Base-by-base conservation (phyloP, 1,284 basidiomycete genomes). In the Phellinidium pouzarii region DNA sequence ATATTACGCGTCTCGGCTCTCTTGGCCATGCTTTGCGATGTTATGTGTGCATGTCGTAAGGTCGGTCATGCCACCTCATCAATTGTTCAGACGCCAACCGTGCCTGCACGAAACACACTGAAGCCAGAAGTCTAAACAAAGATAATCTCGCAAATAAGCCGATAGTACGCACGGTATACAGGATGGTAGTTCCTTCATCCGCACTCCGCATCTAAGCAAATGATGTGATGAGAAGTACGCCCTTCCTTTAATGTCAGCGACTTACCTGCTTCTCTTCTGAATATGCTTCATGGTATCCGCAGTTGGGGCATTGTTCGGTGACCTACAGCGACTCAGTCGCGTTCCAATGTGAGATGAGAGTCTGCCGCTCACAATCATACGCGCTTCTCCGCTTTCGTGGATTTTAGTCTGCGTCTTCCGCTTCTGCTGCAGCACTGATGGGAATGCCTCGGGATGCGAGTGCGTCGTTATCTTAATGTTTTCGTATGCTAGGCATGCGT, bases 381-480 rank as follows among this genome's bases (percentile, higher is more conserved):
- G 79, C 36, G 81, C 78, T 56, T 89, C 87, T 20, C 82, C 84
- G 34, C 79, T 78, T 44, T 87, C 86, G 59, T 91, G 85, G 27
- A 79, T 71, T 63, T 90, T 87, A 22, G 91, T 94, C 68, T 91
- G 89, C 0, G 93, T 95, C 65, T 94, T 94, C 48, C 94, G 78
- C 65, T 93, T 93, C 60, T 93, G 89, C 59, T 87, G 76, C 55
- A 99, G 70, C 0, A 84, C 79, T 22, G 91, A 94, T 0, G 95
- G 95, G 68, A 99, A 98, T 6, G 95, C 95, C 57, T 93, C 88
- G 0, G 92, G 87, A 58, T 94, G 89, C 1, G 94, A 96, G 37
- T 82, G 84, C 0, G 95, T 99, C 45, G 86, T 84, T 54, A 96
- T 93, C 59, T 89, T 82, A 29, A 89, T 86, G 65, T 94, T 89